Conservation (phyloP, 257 asterid species). For the Verbascum thapsus region DNA sequence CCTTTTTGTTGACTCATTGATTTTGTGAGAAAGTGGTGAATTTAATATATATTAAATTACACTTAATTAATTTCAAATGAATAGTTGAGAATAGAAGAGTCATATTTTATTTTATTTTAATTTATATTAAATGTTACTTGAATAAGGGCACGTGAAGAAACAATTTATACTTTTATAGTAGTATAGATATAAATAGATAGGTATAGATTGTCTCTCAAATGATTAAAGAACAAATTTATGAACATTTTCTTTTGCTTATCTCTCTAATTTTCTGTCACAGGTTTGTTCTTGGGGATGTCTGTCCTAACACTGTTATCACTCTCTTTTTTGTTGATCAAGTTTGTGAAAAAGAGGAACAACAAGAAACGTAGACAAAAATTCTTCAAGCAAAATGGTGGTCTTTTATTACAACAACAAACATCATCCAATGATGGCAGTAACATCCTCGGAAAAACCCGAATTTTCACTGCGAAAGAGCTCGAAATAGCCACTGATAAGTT, state of each 20-base stretch:
- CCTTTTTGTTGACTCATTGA: no score
- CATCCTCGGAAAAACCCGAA: slow-evolving; percentile 19
- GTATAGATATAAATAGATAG: no score
- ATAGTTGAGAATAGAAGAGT: no score
- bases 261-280: slow-evolving; percentile 18
- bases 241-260: background rate
- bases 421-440: slow-evolving; percentile 21
- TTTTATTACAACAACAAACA: slow-evolving; percentile 25
- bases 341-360: slow-evolving; percentile 22
- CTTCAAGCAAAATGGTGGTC: slow-evolving; percentile 32
- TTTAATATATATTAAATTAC: no score
- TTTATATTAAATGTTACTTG: no score
- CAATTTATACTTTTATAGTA: no score
- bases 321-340: slow-evolving; percentile 6
- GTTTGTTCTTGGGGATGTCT: slow-evolving; percentile 32
- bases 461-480: slow-evolving; percentile 25
- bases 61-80: no score
- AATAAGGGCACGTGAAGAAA: no score
- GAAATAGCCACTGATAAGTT: slow-evolving; percentile 30
- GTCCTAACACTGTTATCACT: slow-evolving; percentile 25
- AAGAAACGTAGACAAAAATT: slow-evolving; percentile 29
- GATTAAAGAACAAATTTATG: no score
- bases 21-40: no score
- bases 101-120: no score
- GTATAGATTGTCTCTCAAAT: no score